These are phyloP conservation scores for Exophiala lecanii-corni DNA, from an alignment of 2,329 filamentous ascomycete species.

Conservation along the genomic window DNA sequence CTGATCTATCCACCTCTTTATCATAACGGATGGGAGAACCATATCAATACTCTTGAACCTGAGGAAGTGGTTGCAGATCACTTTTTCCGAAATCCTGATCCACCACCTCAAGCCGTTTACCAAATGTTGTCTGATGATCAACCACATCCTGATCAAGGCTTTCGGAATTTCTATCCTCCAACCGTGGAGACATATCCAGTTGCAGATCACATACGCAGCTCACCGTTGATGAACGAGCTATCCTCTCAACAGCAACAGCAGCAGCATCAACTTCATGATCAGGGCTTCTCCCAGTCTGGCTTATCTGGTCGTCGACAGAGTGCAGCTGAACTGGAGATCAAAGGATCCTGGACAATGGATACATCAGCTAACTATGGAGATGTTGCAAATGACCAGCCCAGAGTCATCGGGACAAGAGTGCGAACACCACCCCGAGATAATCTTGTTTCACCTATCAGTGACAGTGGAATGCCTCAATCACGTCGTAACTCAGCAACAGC, in stretches of 20 bases:
- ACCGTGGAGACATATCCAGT: not conserved
- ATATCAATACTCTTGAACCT: not conserved
- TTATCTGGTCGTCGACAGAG: slow-evolving; percentile 6
- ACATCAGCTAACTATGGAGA: slow-evolving; percentile 2
- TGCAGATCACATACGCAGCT: slow-evolving; percentile 9
- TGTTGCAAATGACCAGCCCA: not conserved
- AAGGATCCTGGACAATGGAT: slow-evolving; percentile 5
- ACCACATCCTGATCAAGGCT: not conserved
- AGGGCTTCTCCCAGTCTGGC: not conserved
- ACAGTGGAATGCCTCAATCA: slow-evolving; percentile 3
- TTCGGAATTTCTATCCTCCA: slow-evolving; percentile 3
- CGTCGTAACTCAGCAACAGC: slow-evolving; percentile 10
- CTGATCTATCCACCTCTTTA: slow-evolving; percentile 15
- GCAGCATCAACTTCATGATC: no score
- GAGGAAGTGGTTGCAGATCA: not conserved
- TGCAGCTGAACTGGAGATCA: slow-evolving; percentile 9
- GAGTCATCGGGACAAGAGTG: not conserved
- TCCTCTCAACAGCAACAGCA: not conserved
- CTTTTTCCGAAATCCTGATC: not conserved
- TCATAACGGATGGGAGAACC: slow-evolving; percentile 11
- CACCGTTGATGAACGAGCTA: slow-evolving; percentile 4
- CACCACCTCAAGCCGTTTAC: not conserved
- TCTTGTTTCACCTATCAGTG: slow-evolving; percentile 9
- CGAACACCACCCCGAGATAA: slow-evolving; percentile 7
- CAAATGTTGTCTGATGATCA: not conserved